A percentile compares a stretch with the other conserved stretches of the same genome.
Evolutionary conservation across 1,139 yeast species (phyloP).

Genomic region (Candida tetrigidarum): DNA sequence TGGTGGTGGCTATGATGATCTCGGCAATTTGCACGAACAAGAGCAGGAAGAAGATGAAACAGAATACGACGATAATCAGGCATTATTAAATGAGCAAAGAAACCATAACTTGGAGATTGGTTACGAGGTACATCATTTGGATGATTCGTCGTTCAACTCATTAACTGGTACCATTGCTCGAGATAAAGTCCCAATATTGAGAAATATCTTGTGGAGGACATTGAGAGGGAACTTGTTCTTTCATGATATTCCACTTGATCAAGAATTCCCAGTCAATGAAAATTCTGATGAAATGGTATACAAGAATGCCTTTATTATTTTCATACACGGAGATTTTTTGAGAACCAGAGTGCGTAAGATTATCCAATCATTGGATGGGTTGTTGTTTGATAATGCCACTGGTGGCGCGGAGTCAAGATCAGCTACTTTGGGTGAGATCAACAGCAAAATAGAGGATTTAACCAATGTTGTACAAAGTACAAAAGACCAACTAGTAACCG

Average conservation of each 20-base stretch:
- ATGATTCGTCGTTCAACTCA: conserved; percentile 53
- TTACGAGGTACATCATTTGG: conserved; percentile 33
- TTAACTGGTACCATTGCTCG: conserved; percentile 54
- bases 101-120: conserved; percentile 34
- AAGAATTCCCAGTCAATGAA: conserved; percentile 37
- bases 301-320: conserved; percentile 80
- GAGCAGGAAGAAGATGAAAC: conserved; percentile 22
- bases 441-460: conserved; percentile 51
- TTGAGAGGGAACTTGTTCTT: conserved; percentile 57
- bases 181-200: conserved; percentile 46
- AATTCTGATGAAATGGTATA: conserved; percentile 51
- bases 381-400: conserved; percentile 64
- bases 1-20: conserved; percentile 15
- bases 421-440: conserved; percentile 62
- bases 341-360: conserved; percentile 71
- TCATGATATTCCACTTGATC: conserved; percentile 50
- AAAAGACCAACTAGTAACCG: conserved; percentile 68
- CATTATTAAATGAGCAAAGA: conserved; percentile 31
- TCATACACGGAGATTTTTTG: conserved; percentile 84
- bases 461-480: conserved; percentile 70
- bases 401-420: conserved; percentile 56
- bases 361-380: conserved; percentile 84
- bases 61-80: conserved; percentile 40
- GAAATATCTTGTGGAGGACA: conserved; percentile 60
- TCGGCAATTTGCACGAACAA: too few species aligned